Percentiles rank a stretch among this genome's conserved stretches.
These are phyloP conservation scores for Luvunga scandens DNA, from an alignment of 345 rosid species.

Conservation along the genomic window DNA sequence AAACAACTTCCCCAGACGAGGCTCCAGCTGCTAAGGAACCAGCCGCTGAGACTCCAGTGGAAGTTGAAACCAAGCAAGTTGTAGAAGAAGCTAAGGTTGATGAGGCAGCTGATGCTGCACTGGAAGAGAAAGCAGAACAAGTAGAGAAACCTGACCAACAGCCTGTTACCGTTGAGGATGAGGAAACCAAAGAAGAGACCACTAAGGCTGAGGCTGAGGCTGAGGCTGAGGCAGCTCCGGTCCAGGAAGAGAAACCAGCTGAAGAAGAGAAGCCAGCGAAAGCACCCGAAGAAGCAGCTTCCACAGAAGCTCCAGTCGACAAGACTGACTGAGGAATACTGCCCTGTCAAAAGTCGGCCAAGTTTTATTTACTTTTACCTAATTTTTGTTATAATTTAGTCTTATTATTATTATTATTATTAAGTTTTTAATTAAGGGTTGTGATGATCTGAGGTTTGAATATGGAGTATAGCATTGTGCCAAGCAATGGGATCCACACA, in stretches of 20 bases:
- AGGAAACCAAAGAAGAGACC: background rate
- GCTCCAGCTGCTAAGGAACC: background rate
- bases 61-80: background rate
- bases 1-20: background rate
- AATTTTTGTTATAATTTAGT: background rate
- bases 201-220: background rate
- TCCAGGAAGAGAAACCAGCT: background rate
- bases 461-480: background rate
- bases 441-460: background rate
- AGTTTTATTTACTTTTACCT: too few species aligned
- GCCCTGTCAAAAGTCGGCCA: background rate
- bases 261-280: background rate
- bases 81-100: background rate
- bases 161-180: background rate
- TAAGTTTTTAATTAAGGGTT: background rate
- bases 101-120: background rate
- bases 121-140: background rate
- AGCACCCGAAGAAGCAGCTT: background rate
- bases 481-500: background rate
- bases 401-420: too few species aligned
- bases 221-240: background rate
- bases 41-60: background rate
- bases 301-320: background rate
- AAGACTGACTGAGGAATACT: background rate
- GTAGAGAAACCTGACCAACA: background rate